Conservation (phyloP, 164 flowering plant genomes). For the Magnolia officinalis region DNA sequence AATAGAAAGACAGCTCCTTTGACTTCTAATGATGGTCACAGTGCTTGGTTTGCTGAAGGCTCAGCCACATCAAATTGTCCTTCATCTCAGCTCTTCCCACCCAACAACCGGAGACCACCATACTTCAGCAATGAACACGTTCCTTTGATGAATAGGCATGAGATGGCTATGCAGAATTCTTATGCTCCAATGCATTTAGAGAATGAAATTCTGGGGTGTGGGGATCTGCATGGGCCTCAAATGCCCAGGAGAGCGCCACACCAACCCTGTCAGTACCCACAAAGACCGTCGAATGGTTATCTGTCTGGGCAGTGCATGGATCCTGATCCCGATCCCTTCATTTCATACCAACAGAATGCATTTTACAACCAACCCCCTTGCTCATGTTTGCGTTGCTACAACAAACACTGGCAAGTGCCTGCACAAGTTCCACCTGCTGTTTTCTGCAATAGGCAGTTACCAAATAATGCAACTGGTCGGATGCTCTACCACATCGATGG, state of each 20-base stretch:
- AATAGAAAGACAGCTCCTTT: conserved; percentile 34
- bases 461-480: conserved; percentile 30
- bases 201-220: conserved; percentile 38
- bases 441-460: conserved; percentile 27
- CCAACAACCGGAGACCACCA: conserved; percentile 32
- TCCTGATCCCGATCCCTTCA: conserved; percentile 15
- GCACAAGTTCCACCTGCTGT: conserved; percentile 32
- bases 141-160: conserved; percentile 30
- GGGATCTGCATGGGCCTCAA: conserved; percentile 37
- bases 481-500: conserved; percentile 28
- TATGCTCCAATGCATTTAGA: conserved; percentile 36
- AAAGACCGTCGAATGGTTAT: conserved; percentile 17
- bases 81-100: conserved; percentile 26
- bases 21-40: conserved; percentile 34
- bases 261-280: conserved; percentile 24
- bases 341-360: conserved; percentile 32
- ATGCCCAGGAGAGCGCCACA: conserved; percentile 26
- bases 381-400: conserved; percentile 54
- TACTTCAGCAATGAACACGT: conserved; percentile 30
- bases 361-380: conserved; percentile 54
- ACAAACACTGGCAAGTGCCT: conserved; percentile 37
- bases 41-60: conserved; percentile 29
- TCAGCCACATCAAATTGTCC: conserved; percentile 24
- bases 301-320: conserved; percentile 37
- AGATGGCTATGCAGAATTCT: conserved; percentile 29